Conservation (phyloP, 129 eudicot genomes). For the Chrysanthemum lavandulifolium region DNA sequence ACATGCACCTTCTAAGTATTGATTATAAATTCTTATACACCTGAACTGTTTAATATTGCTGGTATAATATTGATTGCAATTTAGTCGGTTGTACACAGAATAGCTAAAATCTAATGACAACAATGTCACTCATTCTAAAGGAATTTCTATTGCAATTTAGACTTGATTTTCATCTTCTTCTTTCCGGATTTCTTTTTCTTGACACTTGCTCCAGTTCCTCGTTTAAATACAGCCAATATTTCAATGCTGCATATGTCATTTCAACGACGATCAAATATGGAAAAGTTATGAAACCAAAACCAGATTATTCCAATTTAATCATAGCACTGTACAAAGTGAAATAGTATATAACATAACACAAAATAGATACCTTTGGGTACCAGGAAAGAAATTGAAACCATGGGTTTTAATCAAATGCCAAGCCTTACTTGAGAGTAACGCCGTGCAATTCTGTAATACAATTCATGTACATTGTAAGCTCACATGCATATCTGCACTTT, state of each 20-base stretch:
- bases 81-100: constrained; percentile 23
- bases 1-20: too few relatives aligned
- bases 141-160: constrained; percentile 6
- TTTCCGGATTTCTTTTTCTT: constrained; percentile 63
- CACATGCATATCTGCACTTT: background rate
- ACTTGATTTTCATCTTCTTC: constrained; percentile 69
- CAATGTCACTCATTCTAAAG: background rate
- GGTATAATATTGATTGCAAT: too few relatives aligned
- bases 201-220: constrained; percentile 48
- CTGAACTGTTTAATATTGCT: too few relatives aligned
- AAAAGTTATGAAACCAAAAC: background rate
- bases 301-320: constrained; percentile 9
- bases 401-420: constrained; percentile 91
- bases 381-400: constrained; percentile 96
- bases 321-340: constrained; percentile 7
- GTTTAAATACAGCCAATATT: constrained; percentile 82
- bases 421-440: constrained; percentile 69
- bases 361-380: constrained; percentile 75
- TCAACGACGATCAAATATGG: background rate
- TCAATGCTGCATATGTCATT: constrained; percentile 73
- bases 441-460: constrained; percentile 66
- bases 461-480: constrained; percentile 27
- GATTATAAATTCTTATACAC: constrained; percentile 11
- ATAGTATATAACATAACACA: constrained; percentile 16
- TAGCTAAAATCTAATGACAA: constrained; percentile 11